Conservation (phyloP, 768 basidiomycete genomes). For the Agaricus sinodeliciosus region DNA sequence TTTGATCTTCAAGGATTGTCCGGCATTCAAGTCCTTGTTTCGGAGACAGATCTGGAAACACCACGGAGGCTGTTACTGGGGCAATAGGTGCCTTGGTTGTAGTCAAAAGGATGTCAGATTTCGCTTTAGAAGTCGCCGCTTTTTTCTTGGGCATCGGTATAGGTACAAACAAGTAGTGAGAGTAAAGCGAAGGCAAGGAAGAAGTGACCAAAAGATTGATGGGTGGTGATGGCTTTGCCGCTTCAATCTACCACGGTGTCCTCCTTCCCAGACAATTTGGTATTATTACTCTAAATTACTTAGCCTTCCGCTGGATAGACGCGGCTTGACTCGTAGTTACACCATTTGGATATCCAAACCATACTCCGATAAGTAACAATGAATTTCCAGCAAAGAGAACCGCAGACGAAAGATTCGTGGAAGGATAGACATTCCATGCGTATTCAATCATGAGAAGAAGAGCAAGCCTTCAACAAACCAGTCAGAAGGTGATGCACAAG, state of each 20-base stretch:
- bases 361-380: conserved; percentile 26
- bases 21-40: conserved; percentile 42
- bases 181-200: neutral
- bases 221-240: neutral
- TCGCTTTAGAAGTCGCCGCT: conserved; percentile 5
- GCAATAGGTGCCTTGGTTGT: neutral
- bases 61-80: conserved; percentile 8
- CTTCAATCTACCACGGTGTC: neutral
- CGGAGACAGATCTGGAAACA: conserved; percentile 37
- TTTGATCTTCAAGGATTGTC: conserved; percentile 55
- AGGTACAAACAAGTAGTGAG: neutral
- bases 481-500: neutral
- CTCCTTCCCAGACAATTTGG: neutral
- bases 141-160: conserved; percentile 21
- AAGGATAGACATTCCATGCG: conserved; percentile 17
- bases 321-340: neutral
- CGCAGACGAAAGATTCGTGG: conserved; percentile 19
- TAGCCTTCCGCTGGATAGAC: neutral
- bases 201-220: neutral
- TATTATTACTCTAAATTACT: neutral
- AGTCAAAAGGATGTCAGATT: neutral
- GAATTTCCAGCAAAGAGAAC: conserved; percentile 22
- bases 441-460: conserved; percentile 13
- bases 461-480: neutral
- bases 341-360: conserved; percentile 20